Percentiles rank a stretch among this genome's conserved stretches.
Conservation (phyloP, 176 grass and related monocot genomes). For the Juncus effusus region DNA sequence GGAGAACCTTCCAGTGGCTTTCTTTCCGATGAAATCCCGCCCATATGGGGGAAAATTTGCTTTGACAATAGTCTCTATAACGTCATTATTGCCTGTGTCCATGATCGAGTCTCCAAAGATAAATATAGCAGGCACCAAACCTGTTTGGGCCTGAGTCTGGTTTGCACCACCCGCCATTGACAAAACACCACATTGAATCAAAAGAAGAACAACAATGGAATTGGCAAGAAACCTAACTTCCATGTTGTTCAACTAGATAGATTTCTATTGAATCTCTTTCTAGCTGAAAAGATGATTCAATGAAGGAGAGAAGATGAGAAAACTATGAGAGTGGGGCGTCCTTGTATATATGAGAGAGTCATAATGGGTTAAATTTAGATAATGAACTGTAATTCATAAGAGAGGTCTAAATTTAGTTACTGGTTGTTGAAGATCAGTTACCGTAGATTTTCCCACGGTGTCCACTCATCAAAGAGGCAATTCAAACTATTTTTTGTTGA, state of each 20-base stretch:
- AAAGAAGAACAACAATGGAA: not conserved
- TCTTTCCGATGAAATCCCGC: constrained; percentile 38
- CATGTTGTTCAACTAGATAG: not conserved
- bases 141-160: not conserved
- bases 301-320: no score
- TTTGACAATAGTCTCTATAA: constrained; percentile 18
- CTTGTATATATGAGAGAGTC: no score
- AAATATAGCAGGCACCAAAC: constrained; percentile 32
- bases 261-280: no score
- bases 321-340: no score
- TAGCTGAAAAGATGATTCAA: no score
- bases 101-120: constrained; percentile 64
- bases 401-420: no score
- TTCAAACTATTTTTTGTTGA: no score
- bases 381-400: no score
- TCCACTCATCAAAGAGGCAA: no score
- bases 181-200: constrained; percentile 1
- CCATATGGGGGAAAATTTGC: constrained; percentile 61
- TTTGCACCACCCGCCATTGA: not conserved
- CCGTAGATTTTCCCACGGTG: no score
- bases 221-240: not conserved
- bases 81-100: constrained; percentile 74
- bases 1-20: constrained; percentile 56
- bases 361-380: no score
- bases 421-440: no score